Evolutionary conservation across 1,284 basidiomycete species (phyloP).

Genomic region (Fomitiporia mediterranea): DNA sequence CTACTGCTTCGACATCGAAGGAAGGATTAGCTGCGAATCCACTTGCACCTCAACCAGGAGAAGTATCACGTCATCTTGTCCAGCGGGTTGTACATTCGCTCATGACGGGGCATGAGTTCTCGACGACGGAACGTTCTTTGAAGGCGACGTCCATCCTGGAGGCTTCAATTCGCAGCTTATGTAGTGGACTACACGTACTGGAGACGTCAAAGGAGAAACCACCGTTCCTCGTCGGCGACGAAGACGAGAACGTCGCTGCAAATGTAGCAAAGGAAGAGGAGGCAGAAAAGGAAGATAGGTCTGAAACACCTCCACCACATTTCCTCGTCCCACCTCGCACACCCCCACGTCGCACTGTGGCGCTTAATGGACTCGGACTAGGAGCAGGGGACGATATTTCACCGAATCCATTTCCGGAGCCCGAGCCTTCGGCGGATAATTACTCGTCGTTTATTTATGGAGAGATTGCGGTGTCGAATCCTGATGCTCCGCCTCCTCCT

Average conservation of each 20-base stretch:
- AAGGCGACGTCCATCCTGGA: constrained; percentile 70
- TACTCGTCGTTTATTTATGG: constrained; percentile 58
- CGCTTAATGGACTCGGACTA: constrained; percentile 11
- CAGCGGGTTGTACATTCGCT: constrained; percentile 66
- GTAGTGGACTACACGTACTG: constrained; percentile 29
- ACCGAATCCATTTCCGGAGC: constrained; percentile 63
- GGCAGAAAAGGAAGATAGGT: background rate
- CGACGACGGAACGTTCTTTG: constrained; percentile 54
- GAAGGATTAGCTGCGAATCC: constrained; percentile 17
- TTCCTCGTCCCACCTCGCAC: constrained; percentile 34
- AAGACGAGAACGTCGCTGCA: background rate
- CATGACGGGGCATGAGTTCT: constrained; percentile 75
- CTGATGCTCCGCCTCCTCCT: background rate
- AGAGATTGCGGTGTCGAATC: constrained; percentile 13
- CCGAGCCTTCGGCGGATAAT: constrained; percentile 53
- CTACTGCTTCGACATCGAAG: constrained; percentile 1
- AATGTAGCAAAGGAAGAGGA: background rate
- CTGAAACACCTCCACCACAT: background rate
- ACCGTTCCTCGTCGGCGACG: background rate
- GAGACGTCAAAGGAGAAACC: constrained; percentile 1
- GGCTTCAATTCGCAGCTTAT: constrained; percentile 60
- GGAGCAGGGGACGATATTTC: constrained; percentile 51
- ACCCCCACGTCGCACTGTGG: constrained; percentile 39
- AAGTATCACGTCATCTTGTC: constrained; percentile 59
- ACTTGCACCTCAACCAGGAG: constrained; percentile 50